Evolutionary conservation across 108 stramenopile species (phyloP).

Genomic region (Chaetoceros tenuissimus): DNA sequence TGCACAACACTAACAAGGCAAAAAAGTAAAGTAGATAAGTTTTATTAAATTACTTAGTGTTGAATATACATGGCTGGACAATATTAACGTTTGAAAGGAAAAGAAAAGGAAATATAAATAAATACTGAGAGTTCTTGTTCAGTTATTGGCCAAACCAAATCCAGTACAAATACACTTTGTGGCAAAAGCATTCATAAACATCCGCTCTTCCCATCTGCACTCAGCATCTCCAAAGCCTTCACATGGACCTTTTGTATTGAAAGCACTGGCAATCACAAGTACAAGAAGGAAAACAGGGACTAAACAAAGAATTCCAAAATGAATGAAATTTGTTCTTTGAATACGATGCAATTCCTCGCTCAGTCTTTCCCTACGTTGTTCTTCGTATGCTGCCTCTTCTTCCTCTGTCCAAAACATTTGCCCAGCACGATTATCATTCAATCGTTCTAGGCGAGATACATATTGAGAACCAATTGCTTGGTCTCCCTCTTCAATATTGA

Average conservation of each 20-base stretch:
- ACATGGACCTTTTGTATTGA: not conserved
- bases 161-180: conserved; percentile 1
- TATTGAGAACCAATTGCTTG: not conserved
- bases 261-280: not conserved
- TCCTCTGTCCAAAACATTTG: not conserved
- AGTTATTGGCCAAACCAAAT: not conserved
- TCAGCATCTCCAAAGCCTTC: not conserved
- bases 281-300: conserved; percentile 4
- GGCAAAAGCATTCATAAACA: conserved; percentile 5
- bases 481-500: not conserved
- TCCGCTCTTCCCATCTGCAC: not conserved
- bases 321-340: conserved; percentile 3
- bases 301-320: conserved; percentile 2
- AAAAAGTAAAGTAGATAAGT: conserved; percentile 53
- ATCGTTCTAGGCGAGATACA: not conserved
- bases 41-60: no score
- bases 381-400: conserved; percentile 1
- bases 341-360: not conserved
- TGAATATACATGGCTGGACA: no score
- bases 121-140: no score
- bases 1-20: conserved; percentile 74
- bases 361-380: not conserved
- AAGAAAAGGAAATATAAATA: no score
- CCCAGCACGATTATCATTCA: not conserved
- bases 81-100: no score